Conservation (phyloP, 2,329 filamentous ascomycete species). For the Colletotrichum sublineola region DNA sequence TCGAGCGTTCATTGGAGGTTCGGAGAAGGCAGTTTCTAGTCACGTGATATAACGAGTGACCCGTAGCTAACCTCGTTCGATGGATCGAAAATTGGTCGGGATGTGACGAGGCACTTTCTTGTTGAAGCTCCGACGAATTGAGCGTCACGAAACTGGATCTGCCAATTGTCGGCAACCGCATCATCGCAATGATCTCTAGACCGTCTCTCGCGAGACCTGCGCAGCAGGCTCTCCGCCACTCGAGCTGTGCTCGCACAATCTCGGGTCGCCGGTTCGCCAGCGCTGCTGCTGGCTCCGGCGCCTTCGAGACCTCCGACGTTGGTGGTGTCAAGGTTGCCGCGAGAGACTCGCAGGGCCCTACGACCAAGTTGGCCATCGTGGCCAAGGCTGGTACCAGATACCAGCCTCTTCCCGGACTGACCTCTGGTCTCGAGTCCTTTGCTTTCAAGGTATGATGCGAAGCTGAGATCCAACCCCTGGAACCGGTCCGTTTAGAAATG, state of each 20-base stretch:
- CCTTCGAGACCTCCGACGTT: constrained; percentile 89
- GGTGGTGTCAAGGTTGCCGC: constrained; percentile 93
- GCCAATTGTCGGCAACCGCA: constrained; percentile 69
- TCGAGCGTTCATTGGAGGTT: constrained; percentile 35
- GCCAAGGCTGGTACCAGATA: constrained; percentile 95
- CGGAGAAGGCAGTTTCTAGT: constrained; percentile 10
- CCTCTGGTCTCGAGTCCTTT: constrained; percentile 92
- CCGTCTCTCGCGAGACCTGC: constrained; percentile 70
- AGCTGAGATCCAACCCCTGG: constrained; percentile 9
- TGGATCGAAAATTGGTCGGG: constrained; percentile 45
- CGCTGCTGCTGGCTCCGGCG: constrained; percentile 75
- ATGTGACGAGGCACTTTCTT: constrained; percentile 44
- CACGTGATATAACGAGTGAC: constrained; percentile 38
- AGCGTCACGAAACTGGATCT: constrained; percentile 46
- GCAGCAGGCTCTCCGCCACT: constrained; percentile 69
- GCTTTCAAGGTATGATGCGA: constrained; percentile 85
- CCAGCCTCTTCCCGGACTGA: constrained; percentile 89
- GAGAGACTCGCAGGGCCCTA: constrained; percentile 89
- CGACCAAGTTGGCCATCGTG: constrained; percentile 91
- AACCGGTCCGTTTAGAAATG: background rate
- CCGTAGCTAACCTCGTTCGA: constrained; percentile 43
- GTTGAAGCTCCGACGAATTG: constrained; percentile 43
- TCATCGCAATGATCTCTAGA: constrained; percentile 74
- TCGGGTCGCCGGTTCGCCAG: constrained; percentile 69
- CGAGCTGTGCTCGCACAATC: constrained; percentile 67